phyloP scores from a whole-genome alignment of 1,284 basidiomycete species.

The Sporisorium sorghi region DNA sequence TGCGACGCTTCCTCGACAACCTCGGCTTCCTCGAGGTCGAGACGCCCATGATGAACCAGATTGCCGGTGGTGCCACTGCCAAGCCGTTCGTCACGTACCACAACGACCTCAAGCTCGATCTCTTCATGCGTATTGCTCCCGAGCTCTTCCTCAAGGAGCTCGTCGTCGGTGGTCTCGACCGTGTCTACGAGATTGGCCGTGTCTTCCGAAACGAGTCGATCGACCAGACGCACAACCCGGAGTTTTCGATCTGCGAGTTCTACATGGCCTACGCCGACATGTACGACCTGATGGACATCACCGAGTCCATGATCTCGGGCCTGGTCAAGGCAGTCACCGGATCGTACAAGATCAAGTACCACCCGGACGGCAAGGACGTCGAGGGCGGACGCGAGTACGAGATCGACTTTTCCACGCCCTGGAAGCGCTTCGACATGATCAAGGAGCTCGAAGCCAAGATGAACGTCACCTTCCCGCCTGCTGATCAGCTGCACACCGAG shows the following conservation, averaged over 20 bases:
- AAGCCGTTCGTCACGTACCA: conserved; percentile 99
- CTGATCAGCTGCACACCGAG: conserved; percentile 87
- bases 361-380: conserved; percentile 89
- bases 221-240: conserved; percentile 80
- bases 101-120: conserved; percentile 95
- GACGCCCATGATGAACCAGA: conserved; percentile 97
- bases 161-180: conserved; percentile 94
- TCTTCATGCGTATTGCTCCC: conserved; percentile 97
- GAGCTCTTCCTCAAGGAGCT: conserved; percentile 99
- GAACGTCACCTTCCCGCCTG: conserved; percentile 90
- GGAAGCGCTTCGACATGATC: conserved; percentile 99
- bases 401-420: conserved; percentile 92
- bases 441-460: conserved; percentile 94
- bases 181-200: conserved; percentile 97
- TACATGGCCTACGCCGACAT: conserved; percentile 99
- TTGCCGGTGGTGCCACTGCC: conserved; percentile 95
- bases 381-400: conserved; percentile 76
- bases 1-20: conserved; percentile 89
- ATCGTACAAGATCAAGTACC: conserved; percentile 86
- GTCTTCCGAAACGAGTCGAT: conserved; percentile 99
- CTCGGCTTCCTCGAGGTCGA: conserved; percentile 98
- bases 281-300: conserved; percentile 98
- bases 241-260: conserved; percentile 93
- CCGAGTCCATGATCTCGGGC: conserved; percentile 89
- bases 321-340: conserved; percentile 88